Evolutionary conservation across 495 filamentous ascomycete species (phyloP).

Genomic region (Podospora sp.): DNA sequence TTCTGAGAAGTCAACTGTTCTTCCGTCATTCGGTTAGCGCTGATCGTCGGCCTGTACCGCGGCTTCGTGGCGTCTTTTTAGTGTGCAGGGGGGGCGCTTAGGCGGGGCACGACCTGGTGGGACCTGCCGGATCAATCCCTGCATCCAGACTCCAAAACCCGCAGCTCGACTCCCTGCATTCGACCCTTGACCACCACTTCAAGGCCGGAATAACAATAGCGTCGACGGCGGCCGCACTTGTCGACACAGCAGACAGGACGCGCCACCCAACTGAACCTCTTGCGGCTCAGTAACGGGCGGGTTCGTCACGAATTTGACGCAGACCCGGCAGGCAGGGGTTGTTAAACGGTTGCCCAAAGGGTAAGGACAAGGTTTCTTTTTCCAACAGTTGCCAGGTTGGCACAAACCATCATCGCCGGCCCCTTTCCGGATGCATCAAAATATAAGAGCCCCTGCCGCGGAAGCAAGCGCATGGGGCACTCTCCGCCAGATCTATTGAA

Average conservation of each 20-base stretch:
- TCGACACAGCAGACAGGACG: not conserved
- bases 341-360: slow-evolving; percentile 13
- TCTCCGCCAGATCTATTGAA: slow-evolving; percentile 15
- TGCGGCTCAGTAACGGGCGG: not conserved
- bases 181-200: not conserved
- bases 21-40: slow-evolving; percentile 34
- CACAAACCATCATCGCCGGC: slow-evolving; percentile 17
- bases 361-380: slow-evolving; percentile 12
- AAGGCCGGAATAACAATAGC: not conserved
- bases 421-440: slow-evolving; percentile 26
- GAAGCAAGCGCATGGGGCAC: slow-evolving; percentile 3
- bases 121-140: slow-evolving; percentile 5
- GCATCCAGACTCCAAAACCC: not conserved
- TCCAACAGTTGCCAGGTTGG: slow-evolving; percentile 17
- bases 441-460: slow-evolving; percentile 13
- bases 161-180: not conserved
- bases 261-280: not conserved
- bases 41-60: slow-evolving; percentile 35
- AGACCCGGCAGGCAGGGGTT: slow-evolving; percentile 9
- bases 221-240: no score
- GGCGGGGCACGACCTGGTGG: slow-evolving; percentile 7
- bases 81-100: slow-evolving; percentile 15
- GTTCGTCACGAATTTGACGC: not conserved
- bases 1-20: slow-evolving; percentile 15
- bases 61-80: slow-evolving; percentile 15